Percentiles rank a stretch among this genome's conserved stretches.
Evolutionary conservation across 2,329 filamentous ascomycete genomes (phyloP).

Genomic region (Acephala macrosclerotiorum): DNA sequence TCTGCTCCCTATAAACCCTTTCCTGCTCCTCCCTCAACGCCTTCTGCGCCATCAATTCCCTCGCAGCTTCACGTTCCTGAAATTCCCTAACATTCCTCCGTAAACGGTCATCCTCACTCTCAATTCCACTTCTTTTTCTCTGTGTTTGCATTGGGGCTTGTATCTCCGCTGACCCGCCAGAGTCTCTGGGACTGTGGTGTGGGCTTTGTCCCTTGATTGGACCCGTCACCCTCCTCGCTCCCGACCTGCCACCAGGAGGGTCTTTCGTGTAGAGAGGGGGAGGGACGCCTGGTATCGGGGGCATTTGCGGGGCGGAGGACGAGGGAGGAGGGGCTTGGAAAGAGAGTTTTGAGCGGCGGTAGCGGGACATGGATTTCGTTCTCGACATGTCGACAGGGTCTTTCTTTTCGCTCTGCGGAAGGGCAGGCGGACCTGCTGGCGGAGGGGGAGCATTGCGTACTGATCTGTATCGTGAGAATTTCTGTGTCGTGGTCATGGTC

Average conservation of each 20-base stretch:
- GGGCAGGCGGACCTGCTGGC: slow-evolving; percentile 30
- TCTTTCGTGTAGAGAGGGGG: slow-evolving; percentile 11
- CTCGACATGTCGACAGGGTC: slow-evolving; percentile 41
- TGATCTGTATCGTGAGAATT: slow-evolving; percentile 65
- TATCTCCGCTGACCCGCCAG: not conserved
- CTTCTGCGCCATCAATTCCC: slow-evolving; percentile 1
- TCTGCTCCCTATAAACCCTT: not conserved
- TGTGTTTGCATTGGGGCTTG: not conserved
- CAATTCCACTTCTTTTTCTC: slow-evolving; percentile 16
- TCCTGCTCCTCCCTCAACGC: slow-evolving; percentile 13
- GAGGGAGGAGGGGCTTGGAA: slow-evolving; percentile 16
- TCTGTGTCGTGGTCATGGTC: slow-evolving; percentile 39
- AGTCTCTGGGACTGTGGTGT: not conserved
- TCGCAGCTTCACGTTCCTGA: slow-evolving; percentile 12
- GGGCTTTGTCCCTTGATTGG: slow-evolving; percentile 17
- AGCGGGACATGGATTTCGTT: slow-evolving; percentile 48
- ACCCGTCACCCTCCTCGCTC: slow-evolving; percentile 30
- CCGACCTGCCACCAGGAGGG: slow-evolving; percentile 3
- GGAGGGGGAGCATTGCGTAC: slow-evolving; percentile 53
- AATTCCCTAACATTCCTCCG: slow-evolving; percentile 10
- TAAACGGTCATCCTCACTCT: slow-evolving; percentile 33
- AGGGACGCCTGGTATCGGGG: slow-evolving; percentile 26
- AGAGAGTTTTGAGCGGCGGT: slow-evolving; percentile 40
- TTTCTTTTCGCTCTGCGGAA: slow-evolving; percentile 26
- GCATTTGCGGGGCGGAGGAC: slow-evolving; percentile 7